Conservation (phyloP, 306 rosid species). For the Vigna radiata region DNA sequence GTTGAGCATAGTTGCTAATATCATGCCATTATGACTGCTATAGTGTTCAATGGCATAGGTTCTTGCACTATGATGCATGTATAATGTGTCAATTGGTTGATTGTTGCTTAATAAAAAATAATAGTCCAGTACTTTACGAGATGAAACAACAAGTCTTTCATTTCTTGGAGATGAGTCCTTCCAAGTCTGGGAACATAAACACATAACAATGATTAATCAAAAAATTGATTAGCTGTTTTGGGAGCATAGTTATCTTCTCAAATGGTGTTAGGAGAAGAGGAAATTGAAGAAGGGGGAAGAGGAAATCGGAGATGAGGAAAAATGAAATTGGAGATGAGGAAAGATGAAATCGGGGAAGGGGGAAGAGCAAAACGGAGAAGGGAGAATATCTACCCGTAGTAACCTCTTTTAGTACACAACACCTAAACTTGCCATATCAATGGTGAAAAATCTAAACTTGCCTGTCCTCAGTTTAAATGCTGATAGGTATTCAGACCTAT, state of each 20-base stretch:
- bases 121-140: neutral
- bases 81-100: neutral
- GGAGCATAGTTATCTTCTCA: neutral
- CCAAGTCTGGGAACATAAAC: neutral
- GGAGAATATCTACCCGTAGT: no score
- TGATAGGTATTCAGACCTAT: no score
- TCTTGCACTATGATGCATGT: neutral
- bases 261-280: neutral
- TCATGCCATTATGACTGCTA: neutral
- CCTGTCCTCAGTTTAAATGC: no score
- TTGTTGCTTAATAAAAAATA: neutral
- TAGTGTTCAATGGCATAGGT: slow-evolving; percentile 1
- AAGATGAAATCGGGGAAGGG: no score
- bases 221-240: neutral
- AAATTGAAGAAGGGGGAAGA: no score
- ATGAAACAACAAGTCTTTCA: neutral
- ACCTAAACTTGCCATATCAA: no score
- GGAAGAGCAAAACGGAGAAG: no score
- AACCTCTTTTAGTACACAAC: no score
- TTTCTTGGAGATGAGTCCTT: slow-evolving; percentile 1
- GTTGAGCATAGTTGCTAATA: neutral
- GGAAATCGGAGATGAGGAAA: no score
- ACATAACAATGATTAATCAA: neutral
- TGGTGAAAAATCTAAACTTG: no score
- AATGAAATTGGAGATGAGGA: no score